Evolutionary conservation across 345 rosid species (phyloP), one percentile per base, ranked within the genome.

Genomic region (Sonneratia alba): DNA sequence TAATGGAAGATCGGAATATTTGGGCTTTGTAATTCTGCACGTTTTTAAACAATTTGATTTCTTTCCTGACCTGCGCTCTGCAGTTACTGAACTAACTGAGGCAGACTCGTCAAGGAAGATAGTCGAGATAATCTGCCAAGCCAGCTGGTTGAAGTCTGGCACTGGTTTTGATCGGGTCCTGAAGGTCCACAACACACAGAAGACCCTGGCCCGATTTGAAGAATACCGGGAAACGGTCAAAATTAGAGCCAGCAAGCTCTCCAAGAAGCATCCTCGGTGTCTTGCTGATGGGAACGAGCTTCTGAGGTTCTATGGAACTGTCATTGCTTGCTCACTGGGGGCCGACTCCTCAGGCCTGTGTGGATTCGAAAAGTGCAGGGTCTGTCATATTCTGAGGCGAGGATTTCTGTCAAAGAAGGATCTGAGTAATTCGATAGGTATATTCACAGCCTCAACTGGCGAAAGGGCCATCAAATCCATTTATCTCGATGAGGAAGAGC

Each of bases 221-320:
- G 85, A 87, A 48, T 80, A 86, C 56, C 84, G 96, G 77, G 92
- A 85, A 62, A 64, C 74, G 51, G 89, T 88, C 36, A 92, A 84
- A 63, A 75, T 79, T 38, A 79, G 81, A 76, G 89, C 92, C 3
- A 85, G 69, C 80, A 89, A 83, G 77, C 78, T 80, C 36, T 36
- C 81, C 6, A 84, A 82, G 75, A 83, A 81, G 72, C 88, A 92
- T 61, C 80, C 92, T 18, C 92, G 43, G 1, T 40, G 43, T 40
- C 43, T 40, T 8, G 43, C 43, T 40, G 98, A 92, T 72, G 98
- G 98, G 21, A 92, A 92, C 51, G 96, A 87, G 84, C 83, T 89
- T 7, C 79, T 88, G 67, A 86, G 93, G 48, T 92, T 90, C 78
- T 75, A 87, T 57, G 88, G 89, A 38, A 81, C 94, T 7, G 75